phyloP scores from a whole-genome alignment of 2,329 filamentous ascomycete genomes.

The Mycosphaerella sp. region DNA sequence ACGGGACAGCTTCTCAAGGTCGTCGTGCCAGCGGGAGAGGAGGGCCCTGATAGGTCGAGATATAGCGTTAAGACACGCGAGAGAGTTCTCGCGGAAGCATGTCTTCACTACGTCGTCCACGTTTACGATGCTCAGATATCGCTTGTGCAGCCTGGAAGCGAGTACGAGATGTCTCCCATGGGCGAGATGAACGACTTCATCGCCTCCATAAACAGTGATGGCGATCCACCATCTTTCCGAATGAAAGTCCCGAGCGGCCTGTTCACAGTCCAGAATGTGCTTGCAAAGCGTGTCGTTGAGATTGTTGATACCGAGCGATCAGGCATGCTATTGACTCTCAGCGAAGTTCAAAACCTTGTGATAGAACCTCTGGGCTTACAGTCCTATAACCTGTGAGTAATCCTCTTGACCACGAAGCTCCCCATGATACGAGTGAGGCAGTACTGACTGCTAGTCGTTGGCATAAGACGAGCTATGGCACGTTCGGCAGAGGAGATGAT shows the following conservation, averaged over 20 bases:
- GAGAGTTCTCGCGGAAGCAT: constrained; percentile 10
- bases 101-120: constrained; percentile 15
- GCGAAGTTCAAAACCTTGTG: constrained; percentile 14
- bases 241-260: constrained; percentile 2
- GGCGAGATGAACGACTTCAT: constrained; percentile 18
- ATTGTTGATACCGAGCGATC: constrained; percentile 4
- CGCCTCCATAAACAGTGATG: constrained; percentile 14
- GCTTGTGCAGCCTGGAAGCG: constrained; percentile 10
- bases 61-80: constrained; percentile 14
- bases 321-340: constrained; percentile 10
- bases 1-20: constrained; percentile 10
- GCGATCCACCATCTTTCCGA: constrained; percentile 12
- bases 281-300: constrained; percentile 14
- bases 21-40: constrained; percentile 1
- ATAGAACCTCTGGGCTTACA: constrained; percentile 4
- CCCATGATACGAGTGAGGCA: too few relatives aligned
- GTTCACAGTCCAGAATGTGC: constrained; percentile 12
- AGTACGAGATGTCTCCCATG: constrained; percentile 1
- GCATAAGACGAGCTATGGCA: constrained; percentile 4
- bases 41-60: neutral
- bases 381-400: constrained; percentile 9
- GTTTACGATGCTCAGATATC: constrained; percentile 20
- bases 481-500: constrained; percentile 14
- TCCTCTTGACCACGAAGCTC: too few relatives aligned
- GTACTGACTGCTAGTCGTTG: too few relatives aligned